Evolutionary conservation across 805 yeast genomes (phyloP).

Genomic region (Suhomyces tanzawaensis): DNA sequence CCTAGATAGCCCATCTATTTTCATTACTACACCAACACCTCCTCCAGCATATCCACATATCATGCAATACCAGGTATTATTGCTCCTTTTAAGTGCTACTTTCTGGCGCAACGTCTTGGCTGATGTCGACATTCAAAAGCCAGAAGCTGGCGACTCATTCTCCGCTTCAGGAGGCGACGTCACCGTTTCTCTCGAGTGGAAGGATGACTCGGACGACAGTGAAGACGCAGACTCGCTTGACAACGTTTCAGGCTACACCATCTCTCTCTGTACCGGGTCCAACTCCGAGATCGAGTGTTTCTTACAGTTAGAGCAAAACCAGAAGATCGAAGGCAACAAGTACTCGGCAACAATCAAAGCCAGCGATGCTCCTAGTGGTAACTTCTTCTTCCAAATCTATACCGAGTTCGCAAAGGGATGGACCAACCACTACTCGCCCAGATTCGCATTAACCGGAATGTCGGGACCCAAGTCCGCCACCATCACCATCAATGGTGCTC

Average conservation of each 20-base stretch:
- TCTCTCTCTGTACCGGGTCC: constrained; percentile 69
- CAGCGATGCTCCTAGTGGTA: constrained; percentile 57
- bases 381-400: constrained; percentile 68
- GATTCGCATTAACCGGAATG: constrained; percentile 72
- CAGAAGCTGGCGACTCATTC: constrained; percentile 38
- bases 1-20: too few species aligned
- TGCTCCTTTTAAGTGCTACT: constrained; percentile 3
- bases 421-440: constrained; percentile 59
- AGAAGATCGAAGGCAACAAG: constrained; percentile 16
- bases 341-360: constrained; percentile 47
- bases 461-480: constrained; percentile 50
- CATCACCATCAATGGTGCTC: constrained; percentile 5
- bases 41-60: not conserved
- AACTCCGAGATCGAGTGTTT: constrained; percentile 46
- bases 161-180: constrained; percentile 38
- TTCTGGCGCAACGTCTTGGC: constrained; percentile 28
- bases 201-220: constrained; percentile 58
- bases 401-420: constrained; percentile 43
- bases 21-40: too few species aligned
- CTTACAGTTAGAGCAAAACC: constrained; percentile 21
- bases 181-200: constrained; percentile 35
- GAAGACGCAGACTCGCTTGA: constrained; percentile 41
- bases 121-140: constrained; percentile 47
- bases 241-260: constrained; percentile 44
- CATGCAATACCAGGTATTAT: constrained; percentile 2